phyloP scores from a whole-genome alignment of 1,284 basidiomycete genomes.

The Chalciporus sp. region DNA sequence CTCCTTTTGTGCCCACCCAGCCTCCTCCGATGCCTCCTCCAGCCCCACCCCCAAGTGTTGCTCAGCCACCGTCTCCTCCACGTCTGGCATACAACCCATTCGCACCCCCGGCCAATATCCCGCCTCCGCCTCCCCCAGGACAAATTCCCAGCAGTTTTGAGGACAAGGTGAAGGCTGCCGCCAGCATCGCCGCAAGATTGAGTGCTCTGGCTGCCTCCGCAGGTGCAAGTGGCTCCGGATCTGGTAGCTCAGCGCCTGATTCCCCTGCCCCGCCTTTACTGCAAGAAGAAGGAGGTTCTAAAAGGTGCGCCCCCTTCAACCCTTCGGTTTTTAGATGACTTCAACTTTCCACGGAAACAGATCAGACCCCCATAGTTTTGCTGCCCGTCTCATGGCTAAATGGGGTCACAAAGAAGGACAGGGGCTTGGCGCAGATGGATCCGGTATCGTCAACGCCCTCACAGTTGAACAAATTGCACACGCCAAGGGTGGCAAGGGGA shows the following conservation, averaged over 20 bases:
- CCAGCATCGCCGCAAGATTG: slow-evolving; percentile 76
- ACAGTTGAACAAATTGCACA: slow-evolving; percentile 67
- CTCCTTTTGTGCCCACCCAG: slow-evolving; percentile 21
- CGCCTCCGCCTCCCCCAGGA: slow-evolving; percentile 57
- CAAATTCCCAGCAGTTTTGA: slow-evolving; percentile 53
- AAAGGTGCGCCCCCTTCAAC: slow-evolving; percentile 33
- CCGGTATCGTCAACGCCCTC: slow-evolving; percentile 87
- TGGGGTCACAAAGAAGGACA: slow-evolving; percentile 95
- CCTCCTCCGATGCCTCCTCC: slow-evolving; percentile 18
- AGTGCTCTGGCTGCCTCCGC: slow-evolving; percentile 54
- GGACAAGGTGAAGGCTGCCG: slow-evolving; percentile 74
- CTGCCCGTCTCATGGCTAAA: slow-evolving; percentile 84
- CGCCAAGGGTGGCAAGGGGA: slow-evolving; percentile 32
- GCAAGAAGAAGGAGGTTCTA: slow-evolving; percentile 33
- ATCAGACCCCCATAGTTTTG: slow-evolving; percentile 70
- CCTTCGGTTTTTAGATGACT: neutral
- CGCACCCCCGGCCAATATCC: slow-evolving; percentile 58
- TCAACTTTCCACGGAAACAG: slow-evolving; percentile 37
- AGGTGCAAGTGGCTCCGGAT: slow-evolving; percentile 19
- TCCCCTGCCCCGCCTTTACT: slow-evolving; percentile 24
- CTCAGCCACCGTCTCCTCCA: slow-evolving; percentile 45
- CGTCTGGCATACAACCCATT: slow-evolving; percentile 66
- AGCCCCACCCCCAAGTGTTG: slow-evolving; percentile 18
- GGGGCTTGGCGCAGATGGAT: slow-evolving; percentile 81
- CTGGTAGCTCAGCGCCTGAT: slow-evolving; percentile 16